These are phyloP conservation scores for Gossypium arboreum DNA, from an alignment of 345 rosid genomes.

Conservation along the genomic window DNA sequence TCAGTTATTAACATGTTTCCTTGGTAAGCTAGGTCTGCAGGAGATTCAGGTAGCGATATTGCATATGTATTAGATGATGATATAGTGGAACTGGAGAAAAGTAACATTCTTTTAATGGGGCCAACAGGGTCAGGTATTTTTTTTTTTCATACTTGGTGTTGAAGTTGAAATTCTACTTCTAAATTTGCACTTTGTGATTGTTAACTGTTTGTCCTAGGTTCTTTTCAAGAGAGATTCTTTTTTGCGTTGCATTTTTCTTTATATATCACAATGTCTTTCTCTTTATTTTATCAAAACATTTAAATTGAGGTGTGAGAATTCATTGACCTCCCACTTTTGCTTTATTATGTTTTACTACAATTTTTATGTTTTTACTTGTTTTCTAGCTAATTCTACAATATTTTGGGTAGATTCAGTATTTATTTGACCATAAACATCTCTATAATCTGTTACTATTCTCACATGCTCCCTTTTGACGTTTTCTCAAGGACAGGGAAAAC, in stretches of 20 bases:
- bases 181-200: not conserved
- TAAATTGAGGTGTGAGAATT: not conserved
- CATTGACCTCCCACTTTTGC: not conserved
- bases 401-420: not conserved
- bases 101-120: conserved; percentile 98
- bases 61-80: conserved; percentile 60
- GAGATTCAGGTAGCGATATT: conserved; percentile 36
- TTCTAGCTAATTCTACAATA: not conserved
- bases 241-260: not conserved
- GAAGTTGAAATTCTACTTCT: not conserved
- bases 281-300: not conserved
- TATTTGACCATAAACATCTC: not conserved
- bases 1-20: conserved; percentile 31
- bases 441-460: conserved; percentile 26
- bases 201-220: not conserved
- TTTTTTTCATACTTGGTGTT: conserved; percentile 8
- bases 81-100: conserved; percentile 92
- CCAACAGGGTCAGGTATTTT: conserved; percentile 97
- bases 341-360: not conserved
- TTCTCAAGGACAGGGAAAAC: conserved; percentile 96
- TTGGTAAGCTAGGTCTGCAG: conserved; percentile 68
- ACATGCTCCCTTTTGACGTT: conserved; percentile 35
- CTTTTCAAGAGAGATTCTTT: not conserved
- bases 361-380: not conserved
- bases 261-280: not conserved